Base-by-base conservation (phyloP, 2,329 filamentous ascomycete species). In the Alternaria triticimaculans region DNA sequence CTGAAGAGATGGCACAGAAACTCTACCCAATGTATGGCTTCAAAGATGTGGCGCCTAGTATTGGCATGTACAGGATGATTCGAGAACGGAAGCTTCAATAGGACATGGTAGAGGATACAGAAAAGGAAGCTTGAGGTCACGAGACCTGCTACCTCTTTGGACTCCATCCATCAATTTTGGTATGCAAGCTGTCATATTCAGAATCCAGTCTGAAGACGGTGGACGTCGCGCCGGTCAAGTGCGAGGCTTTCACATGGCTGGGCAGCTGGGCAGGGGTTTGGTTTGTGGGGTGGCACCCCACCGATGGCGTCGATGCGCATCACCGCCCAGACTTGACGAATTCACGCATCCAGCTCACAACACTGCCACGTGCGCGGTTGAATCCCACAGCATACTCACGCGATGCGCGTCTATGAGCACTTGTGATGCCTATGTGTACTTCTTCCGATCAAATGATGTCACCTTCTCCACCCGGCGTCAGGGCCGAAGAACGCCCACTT, bases 11-110 rank as follows among this genome's bases (percentile, higher is more conserved):
- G 20, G 84, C 83, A 0, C 76, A 82, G 59, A 79, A 69, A 63
- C 66, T 86, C 58, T 86, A 87, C 72, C 72, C 71, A 41, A 76
- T 76, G 63, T 83, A 84, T 65, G 85, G 84, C 12, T 87, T 87
- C 67, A 78, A 80, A 57, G 80, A 84, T 43, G 72, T 74, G 56
- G 65, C 68, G 62, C 74, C 73, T 6, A 70, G 73, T 33, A 58
- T 76, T 30, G 76, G 76, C 44, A 78, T 79, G 76, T 78, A 66
- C 59, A 60, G 75, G 60, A 72, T 72, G 69, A 50, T 66, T 8
- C 62, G 66, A 14, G 69, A 65, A 30, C 51, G 55, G 43, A 65
- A 65, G 45, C 57, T 73, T 15, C 66, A 74, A 64, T 3, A 41
- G 30, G 23, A 37, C 30, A 12, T 51, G 12, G 6, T 48, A 2